Conservation (phyloP, 208 protist genomes). For the Acanthamoeba rhysodes region DNA sequence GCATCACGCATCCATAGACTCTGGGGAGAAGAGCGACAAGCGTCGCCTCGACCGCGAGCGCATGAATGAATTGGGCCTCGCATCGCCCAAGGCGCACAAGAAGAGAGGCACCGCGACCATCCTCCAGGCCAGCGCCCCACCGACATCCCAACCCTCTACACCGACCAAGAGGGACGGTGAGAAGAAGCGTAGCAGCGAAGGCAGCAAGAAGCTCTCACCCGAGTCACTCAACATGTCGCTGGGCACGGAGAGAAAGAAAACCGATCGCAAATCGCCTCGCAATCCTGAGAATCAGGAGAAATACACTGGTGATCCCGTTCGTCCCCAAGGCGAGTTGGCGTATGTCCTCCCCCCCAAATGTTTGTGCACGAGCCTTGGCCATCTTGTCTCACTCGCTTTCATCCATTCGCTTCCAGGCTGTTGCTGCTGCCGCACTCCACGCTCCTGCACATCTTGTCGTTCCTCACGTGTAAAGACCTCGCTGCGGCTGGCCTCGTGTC, state of each 20-base stretch:
- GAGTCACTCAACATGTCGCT: not conserved
- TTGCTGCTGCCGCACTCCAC: constrained; percentile 14
- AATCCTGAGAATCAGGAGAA: not conserved
- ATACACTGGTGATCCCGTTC: constrained; percentile 2
- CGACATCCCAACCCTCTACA: not conserved
- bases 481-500: constrained; percentile 28
- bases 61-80: not conserved
- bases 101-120: constrained; percentile 18
- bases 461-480: constrained; percentile 19
- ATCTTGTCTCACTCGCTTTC: not conserved
- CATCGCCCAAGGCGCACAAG: constrained; percentile 3
- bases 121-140: not conserved
- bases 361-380: not conserved
- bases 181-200: constrained; percentile 26
- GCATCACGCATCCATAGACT: not conserved
- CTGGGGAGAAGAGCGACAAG: not conserved
- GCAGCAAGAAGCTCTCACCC: not conserved
- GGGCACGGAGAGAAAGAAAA: not conserved
- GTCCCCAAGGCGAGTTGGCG: not conserved
- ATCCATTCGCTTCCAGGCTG: not conserved
- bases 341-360: not conserved
- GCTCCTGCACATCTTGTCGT: constrained; percentile 42
- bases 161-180: not conserved
- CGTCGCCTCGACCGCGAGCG: not conserved
- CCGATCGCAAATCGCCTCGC: not conserved